These are phyloP conservation scores for Astrephomene gubernaculifera DNA, from an alignment of 139 green algal species.

Conservation along the genomic window DNA sequence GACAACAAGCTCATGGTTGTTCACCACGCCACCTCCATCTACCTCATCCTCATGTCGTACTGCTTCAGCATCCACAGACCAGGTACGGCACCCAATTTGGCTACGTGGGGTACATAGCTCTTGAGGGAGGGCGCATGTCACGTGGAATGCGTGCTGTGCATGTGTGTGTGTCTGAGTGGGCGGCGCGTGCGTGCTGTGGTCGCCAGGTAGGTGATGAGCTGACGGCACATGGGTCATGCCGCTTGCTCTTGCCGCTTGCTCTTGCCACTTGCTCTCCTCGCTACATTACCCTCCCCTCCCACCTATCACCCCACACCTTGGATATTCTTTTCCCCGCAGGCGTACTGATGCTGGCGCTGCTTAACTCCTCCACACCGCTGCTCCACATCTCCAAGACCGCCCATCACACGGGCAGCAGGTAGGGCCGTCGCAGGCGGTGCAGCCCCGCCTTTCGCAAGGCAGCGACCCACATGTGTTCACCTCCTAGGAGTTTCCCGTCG, in stretches of 20 bases:
- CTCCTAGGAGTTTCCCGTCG: not conserved
- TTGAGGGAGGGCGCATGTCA: no score
- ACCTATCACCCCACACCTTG: no score
- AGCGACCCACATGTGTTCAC: not conserved
- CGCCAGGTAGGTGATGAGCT: no score
- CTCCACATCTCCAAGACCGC: conserved; percentile 57
- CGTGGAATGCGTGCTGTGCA: no score
- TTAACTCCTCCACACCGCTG: conserved; percentile 52
- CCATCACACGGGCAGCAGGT: conserved; percentile 16
- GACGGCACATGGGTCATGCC: no score
- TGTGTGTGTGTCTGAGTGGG: no score
- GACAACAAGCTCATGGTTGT: conserved; percentile 43
- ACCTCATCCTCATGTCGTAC: conserved; percentile 49
- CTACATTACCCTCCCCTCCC: no score
- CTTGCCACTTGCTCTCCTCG: no score
- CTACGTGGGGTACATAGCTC: no score
- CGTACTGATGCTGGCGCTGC: conserved; percentile 47
- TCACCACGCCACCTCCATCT: conserved; percentile 49
- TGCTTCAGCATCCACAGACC: conserved; percentile 39
- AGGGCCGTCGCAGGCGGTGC: not conserved
- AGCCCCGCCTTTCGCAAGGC: not conserved
- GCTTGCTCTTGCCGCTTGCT: no score
- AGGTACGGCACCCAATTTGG: no score
- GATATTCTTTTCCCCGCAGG: conserved; percentile 40
- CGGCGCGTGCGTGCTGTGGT: no score